These are phyloP conservation scores for Acacia acuminata DNA, from an alignment of 306 rosid species.

Conservation along the genomic window DNA sequence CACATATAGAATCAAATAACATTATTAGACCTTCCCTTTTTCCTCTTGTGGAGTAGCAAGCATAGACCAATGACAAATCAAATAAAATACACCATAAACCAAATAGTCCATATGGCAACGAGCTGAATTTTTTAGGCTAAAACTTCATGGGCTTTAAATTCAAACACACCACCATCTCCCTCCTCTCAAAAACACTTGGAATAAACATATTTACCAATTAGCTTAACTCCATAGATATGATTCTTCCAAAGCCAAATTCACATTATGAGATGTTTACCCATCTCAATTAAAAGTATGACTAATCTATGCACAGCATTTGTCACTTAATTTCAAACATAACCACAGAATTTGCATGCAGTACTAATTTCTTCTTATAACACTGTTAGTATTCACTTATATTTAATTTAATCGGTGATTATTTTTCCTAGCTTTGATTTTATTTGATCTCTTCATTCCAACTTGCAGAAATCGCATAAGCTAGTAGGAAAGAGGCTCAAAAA, in stretches of 20 bases:
- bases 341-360: background rate
- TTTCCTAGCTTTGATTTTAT: too few relatives aligned
- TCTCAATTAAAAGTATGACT: background rate
- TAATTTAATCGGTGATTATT: too few relatives aligned
- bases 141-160: background rate
- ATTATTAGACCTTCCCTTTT: background rate
- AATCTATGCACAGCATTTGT: background rate
- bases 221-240: background rate
- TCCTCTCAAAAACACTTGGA: background rate
- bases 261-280: background rate
- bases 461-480: too few relatives aligned
- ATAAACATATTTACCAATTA: background rate
- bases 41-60: background rate
- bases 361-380: too few relatives aligned
- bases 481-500: too few relatives aligned
- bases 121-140: background rate
- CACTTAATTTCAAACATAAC: background rate
- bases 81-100: background rate
- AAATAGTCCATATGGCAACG: background rate
- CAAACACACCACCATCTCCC: background rate
- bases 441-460: too few relatives aligned
- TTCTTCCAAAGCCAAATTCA: background rate
- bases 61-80: background rate
- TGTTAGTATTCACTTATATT: too few relatives aligned
- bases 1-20: too few relatives aligned